Base-by-base conservation (phyloP, 768 basidiomycete genomes). In the Dioszegia aurantiaca region DNA sequence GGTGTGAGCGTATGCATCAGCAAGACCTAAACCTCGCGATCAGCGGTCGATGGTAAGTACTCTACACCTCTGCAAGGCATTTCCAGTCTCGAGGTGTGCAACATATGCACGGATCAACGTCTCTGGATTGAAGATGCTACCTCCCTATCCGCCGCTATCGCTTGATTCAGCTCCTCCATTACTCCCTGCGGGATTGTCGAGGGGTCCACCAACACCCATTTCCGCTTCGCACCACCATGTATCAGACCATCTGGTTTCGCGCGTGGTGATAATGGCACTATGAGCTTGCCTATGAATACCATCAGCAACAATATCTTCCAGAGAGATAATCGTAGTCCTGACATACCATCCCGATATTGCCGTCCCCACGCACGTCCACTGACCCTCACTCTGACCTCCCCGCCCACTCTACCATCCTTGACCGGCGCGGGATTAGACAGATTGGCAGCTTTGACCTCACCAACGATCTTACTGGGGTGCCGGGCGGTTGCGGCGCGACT, bases 281-380 rank as follows among this genome's bases (percentile, higher is more conserved):
- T 36, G 4, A 26, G 21, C 24, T 56, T 56, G 23, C 55, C 45
- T 46, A 4, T 9, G 11, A 37, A 46, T 19, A n/a, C n/a, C 26
- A n/a, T 53, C 37, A 46, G 24, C 27, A 21, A n/a, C n/a, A n/a
- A n/a, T n/a, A n/a, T n/a, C n/a, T n/a, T n/a, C n/a, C n/a, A n/a
- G n/a, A n/a, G n/a, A n/a, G n/a, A n/a, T n/a, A n/a, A n/a, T n/a
- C n/a, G n/a, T n/a, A n/a, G n/a, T n/a, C n/a, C n/a, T n/a, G 41
- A 58, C 63, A 27, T 45, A 64, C 63, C 59, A 49, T 60, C 33
- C 46, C 31, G 16, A 45, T 53, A 64, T 21, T 30, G 6, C 59
- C 60, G 33, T 21, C 49, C 63, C 59, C 59, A 64, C 11, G 53
- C 59, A 31, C 56, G 57, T n/a, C 63, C 63, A 43, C 21, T 26